Conservation (phyloP, 2,329 filamentous ascomycete species). For the Rutstroemia sp. region DNA sequence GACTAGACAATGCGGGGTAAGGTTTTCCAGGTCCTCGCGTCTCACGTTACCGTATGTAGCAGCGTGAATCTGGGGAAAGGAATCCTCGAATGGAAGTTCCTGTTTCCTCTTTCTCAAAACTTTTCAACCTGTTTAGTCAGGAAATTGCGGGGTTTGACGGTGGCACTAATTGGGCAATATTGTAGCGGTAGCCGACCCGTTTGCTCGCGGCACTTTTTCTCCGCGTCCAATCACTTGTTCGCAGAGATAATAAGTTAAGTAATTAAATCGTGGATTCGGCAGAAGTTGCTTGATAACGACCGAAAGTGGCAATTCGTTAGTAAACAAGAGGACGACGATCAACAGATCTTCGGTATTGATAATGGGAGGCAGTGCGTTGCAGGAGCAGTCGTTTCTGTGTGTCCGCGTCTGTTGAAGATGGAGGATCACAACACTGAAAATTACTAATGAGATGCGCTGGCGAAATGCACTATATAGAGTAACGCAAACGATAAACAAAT, state of each 20-base stretch:
- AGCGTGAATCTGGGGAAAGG: constrained; percentile 5
- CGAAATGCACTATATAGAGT: neutral
- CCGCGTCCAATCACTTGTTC: neutral
- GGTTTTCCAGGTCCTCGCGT: constrained; percentile 3
- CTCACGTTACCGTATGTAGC: neutral
- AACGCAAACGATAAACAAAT: too few species aligned
- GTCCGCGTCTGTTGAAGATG: neutral
- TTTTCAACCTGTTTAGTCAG: constrained; percentile 7
- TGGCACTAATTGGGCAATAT: constrained; percentile 1
- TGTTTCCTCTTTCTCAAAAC: neutral
- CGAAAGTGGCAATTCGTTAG: neutral
- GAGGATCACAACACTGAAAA: neutral
- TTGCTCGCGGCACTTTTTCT: neutral
- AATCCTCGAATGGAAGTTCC: constrained; percentile 8
- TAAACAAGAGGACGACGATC: neutral
- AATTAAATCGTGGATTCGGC: neutral
- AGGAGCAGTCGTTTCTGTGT: neutral
- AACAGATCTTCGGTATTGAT: neutral
- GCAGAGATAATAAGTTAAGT: neutral
- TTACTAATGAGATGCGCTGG: neutral
- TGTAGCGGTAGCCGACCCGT: neutral
- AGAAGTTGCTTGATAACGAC: neutral
- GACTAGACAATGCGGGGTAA: constrained; percentile 7
- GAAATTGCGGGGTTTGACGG: constrained; percentile 6
- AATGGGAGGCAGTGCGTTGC: neutral